Base-by-base conservation (phyloP, 805 yeast genomes). In the Sungouiella thailandica region DNA sequence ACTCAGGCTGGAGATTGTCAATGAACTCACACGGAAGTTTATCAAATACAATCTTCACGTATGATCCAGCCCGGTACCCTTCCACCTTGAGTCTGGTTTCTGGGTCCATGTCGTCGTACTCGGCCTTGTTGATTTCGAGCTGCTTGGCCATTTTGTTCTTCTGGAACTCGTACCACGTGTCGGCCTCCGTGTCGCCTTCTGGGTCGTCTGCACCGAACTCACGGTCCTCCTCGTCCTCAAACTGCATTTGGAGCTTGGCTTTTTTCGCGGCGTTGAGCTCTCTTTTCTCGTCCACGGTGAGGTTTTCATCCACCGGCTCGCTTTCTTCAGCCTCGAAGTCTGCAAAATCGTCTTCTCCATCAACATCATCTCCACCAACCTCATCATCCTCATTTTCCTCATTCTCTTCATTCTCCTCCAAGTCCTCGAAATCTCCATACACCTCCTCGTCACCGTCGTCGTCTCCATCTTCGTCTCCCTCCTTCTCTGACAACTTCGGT, bases 91-190 rank as follows among this genome's bases (percentile, higher is more conserved):
- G 68, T 52, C 97, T 73, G 14, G 84, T 77, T n/a, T 72, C 83
- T 9, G 65, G 68, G 39, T 87, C 94, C 80, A 93, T 72, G 27
- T 73, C 70, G 13, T 77, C 81, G 36, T 76, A 70, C 55, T 82
- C 89, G 7, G 85, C 76, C 57, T 86, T 84, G 60, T 93, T 94
- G 62, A 94, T 88, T 41, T 90, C 97, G 43, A 85, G 65, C 63
- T 93, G 98, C 57, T 93, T 90, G 37, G 96, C 88, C 79, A 94
- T 89, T 53, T 89, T 90, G 40, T 95, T 94, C 66, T 93, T 93
- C 59, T 93, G 97, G 58, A 83, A 78, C 57, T 90, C 97, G 57
- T 90, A 93, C 98, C 98, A 93, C 0, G 96, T 88, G 50, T 90
- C 97, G 36, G 86, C 87, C 53, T 84, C 94, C 15, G 59, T 57